Evolutionary conservation across 2,329 filamentous ascomycete species (phyloP).

Genomic region (Pseudocercospora vitis): DNA sequence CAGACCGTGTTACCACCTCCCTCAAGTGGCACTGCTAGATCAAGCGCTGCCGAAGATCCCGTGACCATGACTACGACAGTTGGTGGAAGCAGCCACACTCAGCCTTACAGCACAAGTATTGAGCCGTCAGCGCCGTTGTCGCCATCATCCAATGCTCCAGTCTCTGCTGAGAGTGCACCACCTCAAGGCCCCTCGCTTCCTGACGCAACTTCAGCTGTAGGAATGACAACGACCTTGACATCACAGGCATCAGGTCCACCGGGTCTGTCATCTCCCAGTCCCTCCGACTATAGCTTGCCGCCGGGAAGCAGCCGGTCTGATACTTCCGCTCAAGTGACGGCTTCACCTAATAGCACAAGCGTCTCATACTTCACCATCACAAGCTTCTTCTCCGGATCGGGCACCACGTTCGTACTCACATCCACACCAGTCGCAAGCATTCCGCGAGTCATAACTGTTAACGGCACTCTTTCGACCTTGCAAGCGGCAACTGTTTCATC

Average conservation of each 20-base stretch:
- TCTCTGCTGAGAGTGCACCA: constrained; percentile 1
- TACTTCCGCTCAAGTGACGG: constrained; percentile 1
- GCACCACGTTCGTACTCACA: constrained; percentile 18
- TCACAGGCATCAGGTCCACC: neutral
- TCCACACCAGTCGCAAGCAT: constrained; percentile 10
- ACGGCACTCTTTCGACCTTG: constrained; percentile 10
- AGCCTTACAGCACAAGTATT: constrained; percentile 18
- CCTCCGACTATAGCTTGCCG: neutral
- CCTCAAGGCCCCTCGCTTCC: neutral
- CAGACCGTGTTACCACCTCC: constrained; percentile 14
- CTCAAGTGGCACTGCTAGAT: constrained; percentile 1
- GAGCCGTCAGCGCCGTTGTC: constrained; percentile 9
- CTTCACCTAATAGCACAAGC: neutral
- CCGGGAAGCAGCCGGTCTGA: constrained; percentile 3
- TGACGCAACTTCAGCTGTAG: neutral
- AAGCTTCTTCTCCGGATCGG: constrained; percentile 18
- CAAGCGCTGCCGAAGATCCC: constrained; percentile 8
- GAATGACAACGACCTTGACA: neutral
- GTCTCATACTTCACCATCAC: constrained; percentile 17
- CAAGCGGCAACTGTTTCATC: neutral
- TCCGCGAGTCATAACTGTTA: constrained; percentile 9
- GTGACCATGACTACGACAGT: constrained; percentile 19
- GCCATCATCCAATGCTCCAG: neutral
- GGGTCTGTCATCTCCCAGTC: neutral
- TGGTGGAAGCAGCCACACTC: constrained; percentile 1